A percentile compares a stretch with the other conserved stretches of the same genome.
These are phyloP conservation scores for Capronia epimyces DNA, from an alignment of 2,329 filamentous ascomycete species.

Conservation along the genomic window DNA sequence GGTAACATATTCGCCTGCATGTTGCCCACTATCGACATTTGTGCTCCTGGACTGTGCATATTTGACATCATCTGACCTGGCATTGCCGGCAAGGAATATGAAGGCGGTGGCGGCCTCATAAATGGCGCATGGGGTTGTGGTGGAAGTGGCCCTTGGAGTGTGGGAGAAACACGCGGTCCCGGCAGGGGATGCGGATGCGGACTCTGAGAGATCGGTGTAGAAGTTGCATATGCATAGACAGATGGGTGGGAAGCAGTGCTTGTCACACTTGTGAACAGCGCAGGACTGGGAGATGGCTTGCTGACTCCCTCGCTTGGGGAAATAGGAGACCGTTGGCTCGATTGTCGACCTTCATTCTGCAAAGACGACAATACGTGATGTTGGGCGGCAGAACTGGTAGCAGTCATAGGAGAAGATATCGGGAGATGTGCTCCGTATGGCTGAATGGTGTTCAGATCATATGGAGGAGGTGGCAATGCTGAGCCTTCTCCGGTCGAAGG, in stretches of 20 bases:
- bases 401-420: slow-evolving; percentile 27
- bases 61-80: slow-evolving; percentile 69
- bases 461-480: slow-evolving; percentile 60
- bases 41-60: slow-evolving; percentile 65
- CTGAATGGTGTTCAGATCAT: slow-evolving; percentile 53
- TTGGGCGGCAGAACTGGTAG: slow-evolving; percentile 25
- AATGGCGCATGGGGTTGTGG: slow-evolving; percentile 30
- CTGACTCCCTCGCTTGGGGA: slow-evolving; percentile 18
- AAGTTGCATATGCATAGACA: slow-evolving; percentile 45
- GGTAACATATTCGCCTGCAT: slow-evolving; percentile 54
- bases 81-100: slow-evolving; percentile 58
- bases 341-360: slow-evolving; percentile 16
- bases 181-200: slow-evolving; percentile 35
- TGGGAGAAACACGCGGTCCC: slow-evolving; percentile 52
- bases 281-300: slow-evolving; percentile 54
- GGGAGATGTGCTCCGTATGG: slow-evolving; percentile 13
- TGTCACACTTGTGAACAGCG: slow-evolving; percentile 45
- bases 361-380: slow-evolving; percentile 15
- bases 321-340: slow-evolving; percentile 26
- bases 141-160: slow-evolving; percentile 37
- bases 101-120: slow-evolving; percentile 43
- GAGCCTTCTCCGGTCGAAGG: slow-evolving; percentile 53
- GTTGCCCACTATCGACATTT: slow-evolving; percentile 64
- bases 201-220: slow-evolving; percentile 48
- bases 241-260: slow-evolving; percentile 47